phyloP scores from a whole-genome alignment of 257 asterid genomes.

The Lycium ferocissimum region DNA sequence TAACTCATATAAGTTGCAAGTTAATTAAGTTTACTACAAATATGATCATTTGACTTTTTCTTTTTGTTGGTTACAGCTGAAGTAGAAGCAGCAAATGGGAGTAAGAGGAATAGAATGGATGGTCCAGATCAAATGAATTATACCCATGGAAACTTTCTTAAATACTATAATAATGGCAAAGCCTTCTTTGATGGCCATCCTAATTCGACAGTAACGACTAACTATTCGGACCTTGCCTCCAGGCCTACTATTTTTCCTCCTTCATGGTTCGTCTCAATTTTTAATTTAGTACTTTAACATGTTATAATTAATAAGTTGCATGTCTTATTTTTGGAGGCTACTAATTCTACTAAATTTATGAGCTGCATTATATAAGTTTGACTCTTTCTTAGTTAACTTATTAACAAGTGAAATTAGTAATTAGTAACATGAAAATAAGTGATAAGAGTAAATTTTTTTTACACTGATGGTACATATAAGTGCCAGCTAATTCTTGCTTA shows the following conservation, averaged over 20 bases:
- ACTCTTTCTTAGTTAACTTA: too few relatives aligned
- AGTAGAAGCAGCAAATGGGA: constrained; percentile 31
- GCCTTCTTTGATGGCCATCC: not conserved
- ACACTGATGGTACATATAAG: too few relatives aligned
- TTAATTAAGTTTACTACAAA: not conserved
- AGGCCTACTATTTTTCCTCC: not conserved
- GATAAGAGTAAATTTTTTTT: too few relatives aligned
- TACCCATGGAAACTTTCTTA: constrained; percentile 9
- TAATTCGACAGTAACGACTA: not conserved
- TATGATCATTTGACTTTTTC: not conserved
- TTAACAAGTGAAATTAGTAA: not conserved
- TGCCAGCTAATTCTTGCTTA: not conserved
- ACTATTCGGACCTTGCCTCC: not conserved
- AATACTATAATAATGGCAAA: not conserved
- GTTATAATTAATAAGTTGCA: too few relatives aligned
- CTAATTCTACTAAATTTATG: too few relatives aligned
- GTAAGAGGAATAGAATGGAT: constrained; percentile 32
- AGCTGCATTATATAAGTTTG: too few relatives aligned
- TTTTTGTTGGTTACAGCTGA: constrained; percentile 23
- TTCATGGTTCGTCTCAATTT: constrained; percentile 31
- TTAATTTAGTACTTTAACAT: too few relatives aligned
- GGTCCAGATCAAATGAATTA: constrained; percentile 9
- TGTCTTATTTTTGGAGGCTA: too few relatives aligned
- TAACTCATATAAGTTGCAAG: not conserved
- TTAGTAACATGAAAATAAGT: not conserved